A percentile compares a stretch with the other conserved stretches of the same genome.
phyloP scores from a whole-genome alignment of 1,284 basidiomycete genomes.

The Inonotus hispidus region DNA sequence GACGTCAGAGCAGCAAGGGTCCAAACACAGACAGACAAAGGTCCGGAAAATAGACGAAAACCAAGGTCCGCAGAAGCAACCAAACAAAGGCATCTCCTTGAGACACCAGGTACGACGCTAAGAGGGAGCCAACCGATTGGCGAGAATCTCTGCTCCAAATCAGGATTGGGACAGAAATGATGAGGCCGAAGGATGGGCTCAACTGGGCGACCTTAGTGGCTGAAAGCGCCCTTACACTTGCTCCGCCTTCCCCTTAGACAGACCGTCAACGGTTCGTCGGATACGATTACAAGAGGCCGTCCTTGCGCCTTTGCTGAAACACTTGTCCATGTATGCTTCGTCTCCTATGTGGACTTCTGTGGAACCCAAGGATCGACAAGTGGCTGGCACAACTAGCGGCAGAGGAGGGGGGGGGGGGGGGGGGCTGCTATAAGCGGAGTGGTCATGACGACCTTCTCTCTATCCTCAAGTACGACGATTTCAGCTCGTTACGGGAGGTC shows the following conservation, averaged over 20 bases:
- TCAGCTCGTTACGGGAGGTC: too few relatives aligned
- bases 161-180: too few relatives aligned
- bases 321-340: constrained; percentile 68
- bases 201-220: too few relatives aligned
- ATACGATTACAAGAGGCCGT: constrained; percentile 76
- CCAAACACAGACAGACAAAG: too few relatives aligned
- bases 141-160: constrained; percentile 25
- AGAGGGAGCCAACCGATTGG: constrained; percentile 22
- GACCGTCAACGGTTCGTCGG: constrained; percentile 56
- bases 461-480: constrained; percentile 67
- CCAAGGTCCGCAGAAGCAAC: too few relatives aligned
- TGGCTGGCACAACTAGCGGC: constrained; percentile 22
- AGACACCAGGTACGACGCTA: too few relatives aligned
- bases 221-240: too few relatives aligned
- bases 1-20: too few relatives aligned
- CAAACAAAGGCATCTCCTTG: constrained; percentile 37
- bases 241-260: constrained; percentile 22
- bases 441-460: constrained; percentile 90
- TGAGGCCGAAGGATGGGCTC: too few relatives aligned
- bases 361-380: constrained; percentile 38
- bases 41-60: too few relatives aligned
- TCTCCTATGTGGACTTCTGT: constrained; percentile 63
- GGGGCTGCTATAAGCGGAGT: constrained; percentile 58
- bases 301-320: constrained; percentile 73
- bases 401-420: constrained; percentile 35